Base-by-base conservation (phyloP, 2,329 filamentous ascomycete genomes). In the Aspergillus nomiae region DNA sequence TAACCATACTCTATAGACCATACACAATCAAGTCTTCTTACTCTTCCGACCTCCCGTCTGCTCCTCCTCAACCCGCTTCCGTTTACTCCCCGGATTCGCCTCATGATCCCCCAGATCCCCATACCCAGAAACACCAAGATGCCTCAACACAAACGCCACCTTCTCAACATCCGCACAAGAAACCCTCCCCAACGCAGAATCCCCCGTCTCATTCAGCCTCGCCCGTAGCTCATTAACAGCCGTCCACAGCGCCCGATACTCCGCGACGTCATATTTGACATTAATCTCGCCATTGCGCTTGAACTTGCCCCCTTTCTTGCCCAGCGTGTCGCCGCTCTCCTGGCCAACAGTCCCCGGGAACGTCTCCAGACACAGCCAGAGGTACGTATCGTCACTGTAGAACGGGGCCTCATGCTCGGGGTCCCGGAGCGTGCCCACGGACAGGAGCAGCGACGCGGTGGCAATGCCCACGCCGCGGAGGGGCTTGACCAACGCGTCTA, bases 401-500 rank as follows among this genome's bases (percentile, higher is more conserved):
- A 82, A 82, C 0, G 80, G 79, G 1, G 77, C 63, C 21, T 72
- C 67, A 26, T 12, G 45, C 45, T 63, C 62, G 0, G 38, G n/a
- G 2, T 59, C 59, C 9, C 54, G 46, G 3, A n/a, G 11, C 11
- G 73, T 70, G 4, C 66, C 74, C 10, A 78, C 69, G 8, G 76
- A 78, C 3, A 82, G 70, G 24, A 82, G 71, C 24, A 82, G 67
- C 1, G 80, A 80, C 2, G 78, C 78, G 1, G 80, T 81, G 8
- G 80, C 80, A 0, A 76, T 73, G 0, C 80, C 80, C 2, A 81
- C 76, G 6, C 79, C 80, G 9, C 76, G 76, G 7, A 82, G 71
- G 0, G 73, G 66, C 2, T 69, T 68, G n/a, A 72, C 75, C 2
- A 81, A 68, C 0, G 67, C 63, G 19, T 78, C 73, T 3, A 81